Conservation (phyloP, 2,329 filamentous ascomycete genomes). For the Orbilia oligospora region DNA sequence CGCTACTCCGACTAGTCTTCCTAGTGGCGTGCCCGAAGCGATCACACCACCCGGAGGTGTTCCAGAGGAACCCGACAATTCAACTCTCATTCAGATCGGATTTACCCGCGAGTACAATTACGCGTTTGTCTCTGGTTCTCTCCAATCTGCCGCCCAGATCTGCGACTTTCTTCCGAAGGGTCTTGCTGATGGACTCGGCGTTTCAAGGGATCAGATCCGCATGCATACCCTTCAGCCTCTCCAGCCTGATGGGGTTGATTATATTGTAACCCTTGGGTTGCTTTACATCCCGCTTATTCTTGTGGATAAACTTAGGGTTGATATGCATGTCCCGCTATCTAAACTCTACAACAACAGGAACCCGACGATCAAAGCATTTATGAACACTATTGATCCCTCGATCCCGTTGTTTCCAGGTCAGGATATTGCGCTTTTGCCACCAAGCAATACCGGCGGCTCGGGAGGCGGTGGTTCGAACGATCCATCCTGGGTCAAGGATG, state of each 20-base stretch:
- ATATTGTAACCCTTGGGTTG: conserved; percentile 84
- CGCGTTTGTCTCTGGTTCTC: conserved; percentile 80
- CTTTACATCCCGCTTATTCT: conserved; percentile 85
- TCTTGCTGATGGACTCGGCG: conserved; percentile 75
- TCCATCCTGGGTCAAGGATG: conserved; percentile 62
- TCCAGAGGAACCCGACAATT: conserved; percentile 74
- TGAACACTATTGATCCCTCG: conserved; percentile 84
- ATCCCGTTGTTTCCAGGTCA: conserved; percentile 76
- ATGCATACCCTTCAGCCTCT: conserved; percentile 82
- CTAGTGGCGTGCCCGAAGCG: conserved; percentile 78
- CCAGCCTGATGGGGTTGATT: conserved; percentile 80
- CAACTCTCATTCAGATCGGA: conserved; percentile 83
- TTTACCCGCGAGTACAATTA: conserved; percentile 88
- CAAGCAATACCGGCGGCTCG: conserved; percentile 67
- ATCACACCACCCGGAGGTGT: conserved; percentile 79
- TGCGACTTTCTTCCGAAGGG: conserved; percentile 83
- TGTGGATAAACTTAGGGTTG: conserved; percentile 76
- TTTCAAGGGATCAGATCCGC: conserved; percentile 71
- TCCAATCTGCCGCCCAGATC: conserved; percentile 84
- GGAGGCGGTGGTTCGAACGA: conserved; percentile 65
- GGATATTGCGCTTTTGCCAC: conserved; percentile 66
- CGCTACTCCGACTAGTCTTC: conserved; percentile 72
- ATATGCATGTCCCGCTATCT: conserved; percentile 81
- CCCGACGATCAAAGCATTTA: conserved; percentile 78
- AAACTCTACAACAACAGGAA: conserved; percentile 80